Evolutionary conservation across 164 flowering plant species (phyloP).

Genomic region (Warburgia ugandensis): DNA sequence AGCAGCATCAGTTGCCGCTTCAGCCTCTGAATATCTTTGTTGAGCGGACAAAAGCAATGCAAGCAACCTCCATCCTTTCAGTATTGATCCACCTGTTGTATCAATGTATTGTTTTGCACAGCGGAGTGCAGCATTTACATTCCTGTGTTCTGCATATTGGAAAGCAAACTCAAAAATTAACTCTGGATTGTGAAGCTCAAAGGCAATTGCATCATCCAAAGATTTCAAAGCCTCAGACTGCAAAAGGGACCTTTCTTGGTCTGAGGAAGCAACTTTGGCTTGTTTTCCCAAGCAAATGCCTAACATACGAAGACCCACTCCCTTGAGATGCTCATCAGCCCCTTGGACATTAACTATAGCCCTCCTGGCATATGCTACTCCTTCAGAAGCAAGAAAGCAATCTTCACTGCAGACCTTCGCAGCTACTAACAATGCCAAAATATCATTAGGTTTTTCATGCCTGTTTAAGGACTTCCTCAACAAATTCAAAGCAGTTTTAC

Average conservation of each 20-base stretch:
- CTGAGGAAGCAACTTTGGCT: constrained; percentile 70
- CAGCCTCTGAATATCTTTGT: constrained; percentile 75
- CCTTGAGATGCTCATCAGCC: constrained; percentile 52
- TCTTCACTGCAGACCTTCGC: constrained; percentile 79
- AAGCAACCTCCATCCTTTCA: constrained; percentile 92
- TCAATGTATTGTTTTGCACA: constrained; percentile 75
- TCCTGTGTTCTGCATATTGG: constrained; percentile 79
- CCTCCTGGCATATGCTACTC: constrained; percentile 67
- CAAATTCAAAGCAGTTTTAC: constrained; percentile 55
- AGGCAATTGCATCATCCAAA: constrained; percentile 51
- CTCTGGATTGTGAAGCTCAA: constrained; percentile 57
- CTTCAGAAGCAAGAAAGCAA: constrained; percentile 67
- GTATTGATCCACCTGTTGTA: constrained; percentile 76
- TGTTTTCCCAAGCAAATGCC: constrained; percentile 83
- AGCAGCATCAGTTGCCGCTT: constrained; percentile 86
- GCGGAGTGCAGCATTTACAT: constrained; percentile 61
- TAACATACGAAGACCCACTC: constrained; percentile 63
- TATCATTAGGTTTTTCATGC: constrained; percentile 69
- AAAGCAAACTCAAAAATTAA: constrained; percentile 67
- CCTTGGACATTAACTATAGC: constrained; percentile 49
- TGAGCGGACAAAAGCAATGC: constrained; percentile 86
- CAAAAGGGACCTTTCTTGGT: constrained; percentile 67
- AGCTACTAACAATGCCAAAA: constrained; percentile 57
- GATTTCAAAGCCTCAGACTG: constrained; percentile 83
- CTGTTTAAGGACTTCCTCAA: constrained; percentile 69